A percentile compares a stretch with the other conserved stretches of the same genome.
Conservation (phyloP, 345 rosid genomes). For the Schrenkiella parvula region DNA sequence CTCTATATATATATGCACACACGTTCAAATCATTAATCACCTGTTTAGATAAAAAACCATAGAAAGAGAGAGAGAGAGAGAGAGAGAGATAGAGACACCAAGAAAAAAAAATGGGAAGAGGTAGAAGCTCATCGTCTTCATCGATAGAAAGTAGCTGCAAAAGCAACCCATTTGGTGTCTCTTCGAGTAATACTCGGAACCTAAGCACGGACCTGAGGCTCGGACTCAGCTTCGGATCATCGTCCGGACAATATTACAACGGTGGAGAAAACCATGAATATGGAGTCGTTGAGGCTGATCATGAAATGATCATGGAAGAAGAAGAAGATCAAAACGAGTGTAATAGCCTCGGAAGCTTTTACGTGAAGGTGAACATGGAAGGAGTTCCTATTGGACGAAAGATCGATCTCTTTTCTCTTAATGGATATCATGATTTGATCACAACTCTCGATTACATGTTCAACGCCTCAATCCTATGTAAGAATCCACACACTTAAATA, state of each 20-base stretch:
- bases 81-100: neutral
- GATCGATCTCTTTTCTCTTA: conserved; percentile 66
- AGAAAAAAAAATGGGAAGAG: conserved; percentile 48
- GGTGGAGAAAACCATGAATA: conserved; percentile 23
- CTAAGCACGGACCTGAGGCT: conserved; percentile 79
- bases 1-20: conserved; percentile 34
- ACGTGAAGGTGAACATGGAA: conserved; percentile 95
- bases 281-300: conserved; percentile 9
- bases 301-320: conserved; percentile 36
- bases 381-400: conserved; percentile 96
- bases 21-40: conserved; percentile 36
- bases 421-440: conserved; percentile 69
- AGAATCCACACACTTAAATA: conserved; percentile 1
- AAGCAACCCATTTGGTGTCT: conserved; percentile 34
- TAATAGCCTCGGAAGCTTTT: conserved; percentile 69
- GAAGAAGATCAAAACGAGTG: conserved; percentile 59
- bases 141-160: conserved; percentile 57
- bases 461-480: conserved; percentile 79
- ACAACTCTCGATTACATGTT: conserved; percentile 83
- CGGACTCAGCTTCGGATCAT: conserved; percentile 56
- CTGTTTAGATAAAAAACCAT: conserved; percentile 10
- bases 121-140: conserved; percentile 56
- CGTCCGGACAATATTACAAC: conserved; percentile 30
- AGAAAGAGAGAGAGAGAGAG: conserved; percentile 6
- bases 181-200: conserved; percentile 32